phyloP scores from a whole-genome alignment of 306 rosid genomes.

The Vicia sativa region DNA sequence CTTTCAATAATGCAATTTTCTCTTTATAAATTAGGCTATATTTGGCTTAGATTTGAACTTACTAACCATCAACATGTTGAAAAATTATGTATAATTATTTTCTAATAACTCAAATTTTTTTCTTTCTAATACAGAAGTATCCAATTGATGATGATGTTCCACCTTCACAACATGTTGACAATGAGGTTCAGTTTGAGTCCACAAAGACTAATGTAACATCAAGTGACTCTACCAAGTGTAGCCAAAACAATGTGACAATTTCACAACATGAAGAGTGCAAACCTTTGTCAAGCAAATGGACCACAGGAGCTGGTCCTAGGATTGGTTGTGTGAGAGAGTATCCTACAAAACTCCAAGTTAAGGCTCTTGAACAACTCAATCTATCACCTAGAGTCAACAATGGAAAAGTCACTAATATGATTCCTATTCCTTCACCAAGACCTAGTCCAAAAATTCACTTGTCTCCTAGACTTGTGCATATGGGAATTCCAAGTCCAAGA shows the following conservation, averaged over 20 bases:
- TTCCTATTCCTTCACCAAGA: slow-evolving; percentile 76
- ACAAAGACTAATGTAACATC: neutral
- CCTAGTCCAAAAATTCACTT: slow-evolving; percentile 68
- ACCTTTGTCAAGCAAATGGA: slow-evolving; percentile 58
- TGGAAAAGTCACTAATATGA: slow-evolving; percentile 36
- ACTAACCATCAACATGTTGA: slow-evolving; percentile 23
- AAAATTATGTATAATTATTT: slow-evolving; percentile 2
- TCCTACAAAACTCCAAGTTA: slow-evolving; percentile 63
- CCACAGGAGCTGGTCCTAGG: slow-evolving; percentile 61
- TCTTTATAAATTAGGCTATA: neutral
- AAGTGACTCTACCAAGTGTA: slow-evolving; percentile 31
- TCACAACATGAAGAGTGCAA: slow-evolving; percentile 38
- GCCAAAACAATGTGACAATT: slow-evolving; percentile 15
- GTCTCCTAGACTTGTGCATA: slow-evolving; percentile 64
- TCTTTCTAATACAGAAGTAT: slow-evolving; percentile 50
- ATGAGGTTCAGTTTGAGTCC: slow-evolving; percentile 24
- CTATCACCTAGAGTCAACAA: slow-evolving; percentile 58
- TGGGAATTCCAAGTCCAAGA: slow-evolving; percentile 68
- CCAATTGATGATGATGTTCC: slow-evolving; percentile 75
- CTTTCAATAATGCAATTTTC: neutral
- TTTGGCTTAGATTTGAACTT: slow-evolving; percentile 15
- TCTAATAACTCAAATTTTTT: slow-evolving; percentile 10
- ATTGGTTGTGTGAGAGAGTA: slow-evolving; percentile 72
- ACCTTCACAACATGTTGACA: slow-evolving; percentile 31
- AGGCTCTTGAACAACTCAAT: slow-evolving; percentile 75